Conservation (phyloP, 306 rosid species). For the Rosa multiflora region DNA sequence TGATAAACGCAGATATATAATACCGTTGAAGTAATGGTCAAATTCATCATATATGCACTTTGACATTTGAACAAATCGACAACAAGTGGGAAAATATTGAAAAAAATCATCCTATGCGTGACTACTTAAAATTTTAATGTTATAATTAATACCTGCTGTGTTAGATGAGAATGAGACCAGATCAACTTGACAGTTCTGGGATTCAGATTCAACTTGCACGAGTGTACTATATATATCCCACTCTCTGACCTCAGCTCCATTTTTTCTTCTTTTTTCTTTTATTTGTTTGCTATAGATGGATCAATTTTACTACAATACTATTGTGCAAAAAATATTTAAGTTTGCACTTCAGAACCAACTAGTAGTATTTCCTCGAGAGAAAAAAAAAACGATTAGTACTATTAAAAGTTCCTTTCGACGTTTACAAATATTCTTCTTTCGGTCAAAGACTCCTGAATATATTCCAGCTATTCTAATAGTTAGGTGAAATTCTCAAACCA, state of each 20-base stretch:
- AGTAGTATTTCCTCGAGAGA: too few relatives aligned
- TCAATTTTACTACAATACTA: neutral
- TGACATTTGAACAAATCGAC: neutral
- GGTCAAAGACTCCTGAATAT: neutral
- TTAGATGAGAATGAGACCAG: neutral
- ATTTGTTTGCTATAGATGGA: neutral
- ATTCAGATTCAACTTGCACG: neutral
- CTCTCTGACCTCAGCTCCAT: neutral
- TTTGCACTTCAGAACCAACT: too few relatives aligned
- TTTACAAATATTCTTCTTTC: too few relatives aligned
- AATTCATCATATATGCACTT: neutral
- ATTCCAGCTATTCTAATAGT: neutral
- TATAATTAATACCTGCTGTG: neutral
- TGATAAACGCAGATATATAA: neutral
- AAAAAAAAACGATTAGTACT: too few relatives aligned
- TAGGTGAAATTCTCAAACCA: neutral
- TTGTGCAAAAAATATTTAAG: neutral
- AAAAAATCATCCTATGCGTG: neutral
- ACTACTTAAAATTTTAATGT: neutral
- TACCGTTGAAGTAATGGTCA: neutral
- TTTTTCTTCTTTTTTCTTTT: too few relatives aligned
- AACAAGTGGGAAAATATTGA: neutral
- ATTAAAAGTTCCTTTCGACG: too few relatives aligned
- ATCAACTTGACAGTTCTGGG: neutral
- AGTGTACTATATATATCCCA: neutral